phyloP scores from a whole-genome alignment of 2,329 filamentous ascomycete genomes.

The Fusarium avenaceum region DNA sequence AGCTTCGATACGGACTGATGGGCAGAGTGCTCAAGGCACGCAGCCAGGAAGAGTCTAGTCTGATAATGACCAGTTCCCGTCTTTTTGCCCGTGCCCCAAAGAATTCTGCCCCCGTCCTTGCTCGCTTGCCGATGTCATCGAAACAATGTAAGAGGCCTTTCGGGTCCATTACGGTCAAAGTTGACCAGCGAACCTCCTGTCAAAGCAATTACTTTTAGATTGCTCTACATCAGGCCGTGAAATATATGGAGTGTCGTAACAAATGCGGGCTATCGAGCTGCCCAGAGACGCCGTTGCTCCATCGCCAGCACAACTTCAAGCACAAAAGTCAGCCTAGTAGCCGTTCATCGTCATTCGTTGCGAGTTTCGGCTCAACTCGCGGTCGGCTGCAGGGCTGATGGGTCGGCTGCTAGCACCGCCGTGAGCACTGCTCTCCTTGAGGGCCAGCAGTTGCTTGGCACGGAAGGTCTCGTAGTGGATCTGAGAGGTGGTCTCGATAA shows the following conservation, averaged over 20 bases:
- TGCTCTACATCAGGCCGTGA: constrained; percentile 51
- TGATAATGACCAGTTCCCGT: constrained; percentile 10
- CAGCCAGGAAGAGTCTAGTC: constrained; percentile 27
- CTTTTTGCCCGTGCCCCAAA: constrained; percentile 9
- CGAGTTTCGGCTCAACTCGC: constrained; percentile 96
- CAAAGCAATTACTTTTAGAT: constrained; percentile 45
- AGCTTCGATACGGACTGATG: constrained; percentile 36
- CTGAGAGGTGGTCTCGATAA: constrained; percentile 99
- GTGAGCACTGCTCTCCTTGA: constrained; percentile 97
- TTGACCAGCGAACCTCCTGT: constrained; percentile 39
- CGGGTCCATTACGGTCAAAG: constrained; percentile 35
- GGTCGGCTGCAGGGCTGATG: constrained; percentile 94
- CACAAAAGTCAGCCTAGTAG: constrained; percentile 73
- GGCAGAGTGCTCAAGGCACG: constrained; percentile 12
- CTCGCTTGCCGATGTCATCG: constrained; percentile 44
- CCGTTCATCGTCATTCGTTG: constrained; percentile 99
- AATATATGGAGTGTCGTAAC: constrained; percentile 52
- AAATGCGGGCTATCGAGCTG: constrained; percentile 49
- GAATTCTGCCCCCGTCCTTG: constrained; percentile 34
- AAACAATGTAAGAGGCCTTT: constrained; percentile 38
- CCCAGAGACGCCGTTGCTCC: constrained; percentile 54
- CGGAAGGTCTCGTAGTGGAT: constrained; percentile 99
- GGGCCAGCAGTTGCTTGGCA: constrained; percentile 95
- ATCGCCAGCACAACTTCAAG: constrained; percentile 51
- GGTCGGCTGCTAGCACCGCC: constrained; percentile 83